A percentile compares a stretch with the other conserved stretches of the same genome.
Evolutionary conservation across 2,329 filamentous ascomycete genomes (phyloP).

Genomic region (Fusarium bactridioides): DNA sequence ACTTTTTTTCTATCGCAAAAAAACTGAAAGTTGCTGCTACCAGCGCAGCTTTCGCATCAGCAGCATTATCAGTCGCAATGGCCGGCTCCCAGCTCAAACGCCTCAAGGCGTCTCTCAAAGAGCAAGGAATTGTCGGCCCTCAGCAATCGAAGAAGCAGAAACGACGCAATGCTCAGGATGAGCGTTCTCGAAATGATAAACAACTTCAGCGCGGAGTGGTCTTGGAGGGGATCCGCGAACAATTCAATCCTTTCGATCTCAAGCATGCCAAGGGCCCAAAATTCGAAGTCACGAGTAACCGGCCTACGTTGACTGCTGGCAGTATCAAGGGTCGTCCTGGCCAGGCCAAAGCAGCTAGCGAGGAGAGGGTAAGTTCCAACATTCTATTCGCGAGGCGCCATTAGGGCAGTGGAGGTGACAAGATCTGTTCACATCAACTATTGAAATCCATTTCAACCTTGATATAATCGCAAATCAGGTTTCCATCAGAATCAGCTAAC

Average conservation of each 20-base stretch:
- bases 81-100: slow-evolving; percentile 96
- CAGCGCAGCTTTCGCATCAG: slow-evolving; percentile 19
- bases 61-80: slow-evolving; percentile 63
- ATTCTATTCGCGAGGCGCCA: not conserved
- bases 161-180: slow-evolving; percentile 74
- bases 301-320: slow-evolving; percentile 62
- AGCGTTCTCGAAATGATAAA: slow-evolving; percentile 72
- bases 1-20: slow-evolving; percentile 40
- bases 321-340: slow-evolving; percentile 78
- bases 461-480: not conserved
- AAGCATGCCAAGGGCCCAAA: slow-evolving; percentile 83
- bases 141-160: slow-evolving; percentile 97
- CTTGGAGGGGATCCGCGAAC: slow-evolving; percentile 86
- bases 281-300: slow-evolving; percentile 80
- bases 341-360: slow-evolving; percentile 83
- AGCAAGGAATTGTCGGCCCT: slow-evolving; percentile 88
- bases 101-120: slow-evolving; percentile 87
- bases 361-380: slow-evolving; percentile 72
- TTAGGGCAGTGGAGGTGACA: not conserved
- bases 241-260: slow-evolving; percentile 98
- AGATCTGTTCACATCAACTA: not conserved
- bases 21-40: slow-evolving; percentile 9
- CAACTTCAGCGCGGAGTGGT: slow-evolving; percentile 79
- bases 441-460: not conserved
- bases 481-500: slow-evolving; percentile 15